Percentiles rank a stretch among this genome's conserved stretches.
phyloP scores from a whole-genome alignment of 2,329 filamentous ascomycete genomes.

The Aureobasidium vineae region DNA sequence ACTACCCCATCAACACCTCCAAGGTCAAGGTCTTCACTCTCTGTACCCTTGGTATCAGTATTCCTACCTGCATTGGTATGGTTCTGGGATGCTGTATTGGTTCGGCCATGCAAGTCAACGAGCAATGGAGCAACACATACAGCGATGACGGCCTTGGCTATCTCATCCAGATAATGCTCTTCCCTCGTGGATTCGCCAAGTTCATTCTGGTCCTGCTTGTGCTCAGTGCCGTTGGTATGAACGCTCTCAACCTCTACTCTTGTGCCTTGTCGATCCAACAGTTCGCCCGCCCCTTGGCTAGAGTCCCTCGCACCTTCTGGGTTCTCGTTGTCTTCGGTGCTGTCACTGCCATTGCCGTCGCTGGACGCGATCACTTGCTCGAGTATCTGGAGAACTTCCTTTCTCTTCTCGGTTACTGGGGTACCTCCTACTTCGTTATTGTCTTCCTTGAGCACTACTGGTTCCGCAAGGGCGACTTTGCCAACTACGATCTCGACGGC shows the following conservation, averaged over 20 bases:
- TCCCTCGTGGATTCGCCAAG: constrained; percentile 50
- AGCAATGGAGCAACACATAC: constrained; percentile 42
- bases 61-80: constrained; percentile 48
- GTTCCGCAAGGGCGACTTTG: constrained; percentile 44
- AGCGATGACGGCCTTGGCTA: constrained; percentile 48
- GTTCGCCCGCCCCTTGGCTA: constrained; percentile 50
- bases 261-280: constrained; percentile 49
- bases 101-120: constrained; percentile 10
- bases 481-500: constrained; percentile 47
- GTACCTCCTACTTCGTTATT: constrained; percentile 48
- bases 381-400: constrained; percentile 49
- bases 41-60: constrained; percentile 44
- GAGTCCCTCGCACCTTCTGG: constrained; percentile 53
- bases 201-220: constrained; percentile 46
- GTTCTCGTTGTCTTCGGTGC: constrained; percentile 46
- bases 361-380: constrained; percentile 45
- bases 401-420: constrained; percentile 50
- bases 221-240: constrained; percentile 40
- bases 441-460: constrained; percentile 48
- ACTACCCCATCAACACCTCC: constrained; percentile 43
- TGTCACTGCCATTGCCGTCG: constrained; percentile 46
- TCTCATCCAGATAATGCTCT: constrained; percentile 47
- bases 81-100: constrained; percentile 31
- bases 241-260: constrained; percentile 45
- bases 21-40: constrained; percentile 45